Evolutionary conservation across 768 basidiomycete species (phyloP), one percentile per base, ranked within the genome.

Genomic region (Cantharellus anzutake): DNA sequence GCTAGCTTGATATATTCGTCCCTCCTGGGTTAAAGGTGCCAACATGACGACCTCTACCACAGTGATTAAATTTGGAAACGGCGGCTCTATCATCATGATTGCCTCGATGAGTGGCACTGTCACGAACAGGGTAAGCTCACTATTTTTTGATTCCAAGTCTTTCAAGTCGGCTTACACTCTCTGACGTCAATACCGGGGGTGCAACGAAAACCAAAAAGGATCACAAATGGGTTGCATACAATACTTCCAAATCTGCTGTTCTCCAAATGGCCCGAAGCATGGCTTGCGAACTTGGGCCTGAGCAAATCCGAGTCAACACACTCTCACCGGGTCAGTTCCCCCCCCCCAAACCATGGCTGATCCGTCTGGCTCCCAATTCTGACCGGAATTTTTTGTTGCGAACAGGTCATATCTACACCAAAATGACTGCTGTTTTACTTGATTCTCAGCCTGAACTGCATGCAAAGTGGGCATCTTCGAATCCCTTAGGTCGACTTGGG

Each of bases 281-380:
- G 40, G 93, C 86, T 0, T 90, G 97, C 35, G 94, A 98, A 72
- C 97, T 93, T 91, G 94, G 93, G 0, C 85, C 83, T 69, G 80
- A 83, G 64, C 82, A 82, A 53, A 82, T 93, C 61, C 80, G 91
- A 58, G 91, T 94, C 60, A 94, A 94, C 70, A 74, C 81, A 57
- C 68, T 87, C 53, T 86, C 86, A 65, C 90, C 91, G 29, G 84
- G 56, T 57, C 14, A 5, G 56, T 42, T 5, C 41, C 38, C 35
- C 56, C 14, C 5, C 11, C 37, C 20, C 20, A 29, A 29, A 29
- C 20, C 20, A 29, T 29, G 0, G 20, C 20, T 29, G 20, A 1
- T 29, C 20, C 20, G 20, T 29, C 20, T 29, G 20, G 0, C 20
- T 1, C 20, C 1, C 20, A 29, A 29, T 41, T 41, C 16, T 14